A percentile compares a stretch with the other conserved stretches of the same genome.
phyloP scores from a whole-genome alignment of 1,139 yeast species.

The Yamadazyma diospyri region DNA sequence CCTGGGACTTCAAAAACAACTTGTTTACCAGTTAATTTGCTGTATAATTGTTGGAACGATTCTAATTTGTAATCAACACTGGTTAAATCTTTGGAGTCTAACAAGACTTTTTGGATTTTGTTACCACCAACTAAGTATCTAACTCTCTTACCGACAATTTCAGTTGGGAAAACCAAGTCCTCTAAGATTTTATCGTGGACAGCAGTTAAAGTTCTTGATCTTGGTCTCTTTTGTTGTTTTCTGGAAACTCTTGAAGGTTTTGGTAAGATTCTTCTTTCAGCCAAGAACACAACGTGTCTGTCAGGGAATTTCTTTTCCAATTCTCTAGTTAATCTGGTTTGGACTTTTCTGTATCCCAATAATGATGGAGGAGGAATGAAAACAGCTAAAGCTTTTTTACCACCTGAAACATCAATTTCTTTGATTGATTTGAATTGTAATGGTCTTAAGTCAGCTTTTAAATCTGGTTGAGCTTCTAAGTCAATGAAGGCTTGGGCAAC shows the following conservation, averaged over 20 bases:
- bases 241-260: constrained; percentile 91
- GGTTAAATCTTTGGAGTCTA: constrained; percentile 97
- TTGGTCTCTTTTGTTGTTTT: constrained; percentile 98
- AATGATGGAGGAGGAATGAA: constrained; percentile 98
- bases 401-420: constrained; percentile 97
- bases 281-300: constrained; percentile 98
- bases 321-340: constrained; percentile 97
- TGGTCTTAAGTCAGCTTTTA: constrained; percentile 97
- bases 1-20: constrained; percentile 97
- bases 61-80: constrained; percentile 98
- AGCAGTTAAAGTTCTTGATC: constrained; percentile 98
- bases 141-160: constrained; percentile 98
- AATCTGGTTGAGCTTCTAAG: constrained; percentile 93
- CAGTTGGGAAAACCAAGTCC: constrained; percentile 99
- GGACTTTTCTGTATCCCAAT: constrained; percentile 94
- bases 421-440: constrained; percentile 98
- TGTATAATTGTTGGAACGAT: constrained; percentile 98
- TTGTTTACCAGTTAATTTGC: constrained; percentile 98
- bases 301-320: constrained; percentile 99
- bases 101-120: constrained; percentile 97
- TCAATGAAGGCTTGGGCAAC: constrained; percentile 99
- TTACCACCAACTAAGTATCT: constrained; percentile 99
- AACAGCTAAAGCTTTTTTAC: constrained; percentile 97
- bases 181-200: constrained; percentile 98
- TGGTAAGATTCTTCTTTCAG: constrained; percentile 99